Evolutionary conservation across 2,329 filamentous ascomycete genomes (phyloP), one percentile per base, ranked within the genome.

Genomic region (Aschersonia sp.): DNA sequence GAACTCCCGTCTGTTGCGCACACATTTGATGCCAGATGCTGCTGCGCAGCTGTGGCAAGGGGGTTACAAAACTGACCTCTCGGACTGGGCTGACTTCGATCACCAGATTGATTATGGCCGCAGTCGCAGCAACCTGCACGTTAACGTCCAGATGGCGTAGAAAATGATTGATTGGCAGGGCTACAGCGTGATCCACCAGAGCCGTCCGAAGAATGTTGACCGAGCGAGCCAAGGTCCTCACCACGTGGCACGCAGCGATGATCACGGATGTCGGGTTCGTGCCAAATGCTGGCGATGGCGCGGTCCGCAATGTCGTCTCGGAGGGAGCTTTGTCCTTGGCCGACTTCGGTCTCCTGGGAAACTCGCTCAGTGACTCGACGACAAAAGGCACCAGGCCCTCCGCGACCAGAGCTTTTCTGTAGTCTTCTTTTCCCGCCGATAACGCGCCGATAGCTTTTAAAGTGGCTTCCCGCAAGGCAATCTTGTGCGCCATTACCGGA

Each of bases 61-160:
- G 8, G 35, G 35, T 12, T 12, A 12, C 2, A 5, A 9, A 12
- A 70, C 81, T 69, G 62, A 90, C 87, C 61, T 87, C 81, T 62
- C 87, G 82, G 79, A 95, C 88, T 1, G 92, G 89, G 59, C 89
- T 95, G 56, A 94, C 86, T 52, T 94, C 87, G 44, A 88, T 72
- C 5, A 94, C 76, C 45, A 98, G 66, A 61, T 98, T 98, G 56
- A 83, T 87, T 40, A 94, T 77, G 6, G 84, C 82, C 37, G 84
- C 82, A 0, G 87, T 94, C 5, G 90, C 87, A 45, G 88, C 87
- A 59, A 92, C 82, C 59, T 89, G 84, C 5, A 97, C 81, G 46
- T 90, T 81, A 32, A 87, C 66, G 54, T 92, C 79, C 6, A 74
- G 72, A 62, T 92, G 84, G 49, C 73, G 79, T 53, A 97, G 71